These are phyloP conservation scores for Stentor coeruleus DNA, from an alignment of 73 alveolate species.

Conservation along the genomic window DNA sequence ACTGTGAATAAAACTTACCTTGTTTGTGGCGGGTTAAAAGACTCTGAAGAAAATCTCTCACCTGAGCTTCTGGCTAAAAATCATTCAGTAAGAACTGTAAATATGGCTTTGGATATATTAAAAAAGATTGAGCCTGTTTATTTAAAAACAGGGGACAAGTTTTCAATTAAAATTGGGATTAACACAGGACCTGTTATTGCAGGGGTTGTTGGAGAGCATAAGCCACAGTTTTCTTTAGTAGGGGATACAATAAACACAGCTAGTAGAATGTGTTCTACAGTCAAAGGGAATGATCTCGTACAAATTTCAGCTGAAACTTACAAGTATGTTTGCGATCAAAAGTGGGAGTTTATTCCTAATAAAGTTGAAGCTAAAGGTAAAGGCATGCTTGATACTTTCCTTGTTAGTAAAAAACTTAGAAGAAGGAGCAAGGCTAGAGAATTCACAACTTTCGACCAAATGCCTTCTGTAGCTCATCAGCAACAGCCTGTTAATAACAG, in stretches of 20 bases:
- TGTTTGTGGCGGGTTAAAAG: slow-evolving; percentile 87
- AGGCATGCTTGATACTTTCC: slow-evolving; percentile 23
- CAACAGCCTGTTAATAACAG: not conserved
- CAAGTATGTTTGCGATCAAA: not conserved
- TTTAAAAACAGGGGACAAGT: slow-evolving; percentile 9
- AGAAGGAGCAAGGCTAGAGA: not conserved
- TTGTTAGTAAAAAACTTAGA: slow-evolving; percentile 26
- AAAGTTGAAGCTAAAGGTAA: slow-evolving; percentile 39
- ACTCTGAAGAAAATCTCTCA: slow-evolving; percentile 34
- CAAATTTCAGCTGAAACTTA: slow-evolving; percentile 14
- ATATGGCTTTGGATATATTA: slow-evolving; percentile 20
- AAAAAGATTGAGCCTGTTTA: slow-evolving; percentile 15
- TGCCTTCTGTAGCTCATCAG: not conserved
- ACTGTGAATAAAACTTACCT: slow-evolving; percentile 86
- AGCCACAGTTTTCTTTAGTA: slow-evolving; percentile 96
- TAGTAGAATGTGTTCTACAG: slow-evolving; percentile 89
- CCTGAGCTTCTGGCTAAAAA: not conserved
- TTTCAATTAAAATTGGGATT: slow-evolving; percentile 81
- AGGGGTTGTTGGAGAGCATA: slow-evolving; percentile 98
- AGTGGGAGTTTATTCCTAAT: slow-evolving; percentile 18
- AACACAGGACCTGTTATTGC: slow-evolving; percentile 97
- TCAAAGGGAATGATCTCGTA: slow-evolving; percentile 24
- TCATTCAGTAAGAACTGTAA: not conserved
- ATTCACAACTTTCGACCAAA: not conserved
- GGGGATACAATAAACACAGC: slow-evolving; percentile 98